Base-by-base conservation (phyloP, 164 flowering plant genomes). In the Houttuynia cordata region DNA sequence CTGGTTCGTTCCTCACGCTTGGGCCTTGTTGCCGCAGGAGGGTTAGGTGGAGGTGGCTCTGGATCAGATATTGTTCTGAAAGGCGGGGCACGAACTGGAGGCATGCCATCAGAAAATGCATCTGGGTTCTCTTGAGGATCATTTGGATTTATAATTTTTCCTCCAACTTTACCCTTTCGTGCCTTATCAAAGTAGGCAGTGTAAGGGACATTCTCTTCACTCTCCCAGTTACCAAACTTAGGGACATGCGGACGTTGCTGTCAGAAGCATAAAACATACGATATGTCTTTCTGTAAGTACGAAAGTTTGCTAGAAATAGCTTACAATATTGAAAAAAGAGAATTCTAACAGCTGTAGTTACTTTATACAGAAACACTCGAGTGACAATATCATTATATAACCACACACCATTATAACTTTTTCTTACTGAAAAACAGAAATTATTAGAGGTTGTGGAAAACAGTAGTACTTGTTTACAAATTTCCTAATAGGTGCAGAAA, bases 111-210 rank as follows among this genome's bases (percentile, higher is more conserved):
- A n/a, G 74, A 42, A 58, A 70, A 67, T 52, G 80, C 39, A 54
- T 78, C 84, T 0, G 83, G 80, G 70, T 83, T 82, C 51, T 83
- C 87, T 59, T 82, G 68, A 24, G 94, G 94, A 58, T 90, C 94
- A 70, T 87, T 84, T 47, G 94, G 94, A 61, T 87, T 87, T 21
- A 78, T 76, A 64, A 80, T 69, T 75, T 74, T 80, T 51, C 80
- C 83, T 3, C 81, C 64, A 58, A 8, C 51, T 64, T 80, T 80
- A 23, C 74, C 84, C 74, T 85, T 77, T 53, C 89, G 79, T 14
- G 97, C 99, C 74, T 83, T 83, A 1, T 90, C 89, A 60, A 93
- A 93, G 61, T 76, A 86, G 21, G 72, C 86, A 0, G 99, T 93
- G 75, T 93, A 93, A 24, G 90, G 91, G 64, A 81, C 85, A 71